Base-by-base conservation (phyloP, 2,329 filamentous ascomycete species). In the Clarireedia paspali region DNA sequence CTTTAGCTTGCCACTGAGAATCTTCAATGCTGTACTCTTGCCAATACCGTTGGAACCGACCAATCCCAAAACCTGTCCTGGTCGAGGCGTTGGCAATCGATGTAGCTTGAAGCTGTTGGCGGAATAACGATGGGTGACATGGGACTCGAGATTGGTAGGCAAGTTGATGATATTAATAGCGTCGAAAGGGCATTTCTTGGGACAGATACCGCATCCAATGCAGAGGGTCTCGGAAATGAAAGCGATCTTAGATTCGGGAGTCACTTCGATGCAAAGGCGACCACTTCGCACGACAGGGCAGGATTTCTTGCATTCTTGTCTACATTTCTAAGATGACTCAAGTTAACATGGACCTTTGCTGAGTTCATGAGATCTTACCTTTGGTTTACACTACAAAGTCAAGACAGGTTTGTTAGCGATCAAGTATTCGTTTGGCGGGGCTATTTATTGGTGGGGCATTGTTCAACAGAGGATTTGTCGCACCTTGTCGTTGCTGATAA, bases 151-250 rank as follows among this genome's bases (percentile, higher is more conserved):
- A 76, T 99, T 99, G 72, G 94, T 99, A 66, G 95, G 94, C 80
- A 99, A 78, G 79, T 99, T 99, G 90, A 99, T 99, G 74, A 99
- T 99, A 73, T 92, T 95, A 76, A 99, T 99, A 68, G 94, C 94
- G 70, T 91, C 88, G 75, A 99, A 99, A 15, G 94, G 94, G 74
- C 94, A 99, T 75, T 97, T 97, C 80, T 99, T 99, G 46, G 92
- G 91, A 74, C 95, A 99, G 77, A 99, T 99, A 85, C 94, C 95
- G 71, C 95, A 99, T 74, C 94, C 94, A 68, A 97, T 96, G 73
- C 92, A 96, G 60, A 96, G 84, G 62, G 84, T 84, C 74, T 99
- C 94, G 63, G 92, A 97, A 69, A 99, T 95, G 80, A 96, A 99
- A 72, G 94, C 94, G 67, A 99, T 92, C 70, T 92, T 92, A 63